Evolutionary conservation across 768 basidiomycete genomes (phyloP).

Genomic region (Pleurotus salmoneostramineus): DNA sequence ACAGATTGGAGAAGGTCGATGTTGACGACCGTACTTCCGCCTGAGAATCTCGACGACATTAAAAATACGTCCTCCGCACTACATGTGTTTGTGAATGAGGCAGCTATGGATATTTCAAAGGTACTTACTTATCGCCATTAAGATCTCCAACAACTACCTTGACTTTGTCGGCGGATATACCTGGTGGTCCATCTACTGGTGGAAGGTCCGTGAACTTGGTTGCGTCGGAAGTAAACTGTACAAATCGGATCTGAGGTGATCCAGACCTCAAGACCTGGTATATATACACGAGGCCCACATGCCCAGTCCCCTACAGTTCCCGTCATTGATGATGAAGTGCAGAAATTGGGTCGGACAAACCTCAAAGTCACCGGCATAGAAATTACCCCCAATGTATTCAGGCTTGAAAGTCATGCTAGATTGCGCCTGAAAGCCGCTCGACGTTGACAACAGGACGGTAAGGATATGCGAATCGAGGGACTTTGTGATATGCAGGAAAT

Average conservation of each 20-base stretch:
- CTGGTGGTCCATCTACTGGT: background rate
- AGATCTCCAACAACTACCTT: slow-evolving; percentile 1
- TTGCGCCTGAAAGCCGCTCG: background rate
- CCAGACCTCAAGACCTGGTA: background rate
- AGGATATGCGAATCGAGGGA: background rate
- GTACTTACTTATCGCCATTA: background rate
- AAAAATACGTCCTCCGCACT: background rate
- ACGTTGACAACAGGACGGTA: background rate
- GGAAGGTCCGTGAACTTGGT: background rate
- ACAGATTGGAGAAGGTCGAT: background rate
- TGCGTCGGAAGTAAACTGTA: background rate
- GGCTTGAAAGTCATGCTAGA: background rate
- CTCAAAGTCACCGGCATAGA: slow-evolving; percentile 3
- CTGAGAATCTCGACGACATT: background rate
- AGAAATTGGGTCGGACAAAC: background rate
- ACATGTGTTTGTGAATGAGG: no score
- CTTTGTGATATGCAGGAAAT: background rate
- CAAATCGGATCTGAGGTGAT: background rate
- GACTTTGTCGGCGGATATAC: background rate
- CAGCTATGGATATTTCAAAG: no score
- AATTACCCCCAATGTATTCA: background rate
- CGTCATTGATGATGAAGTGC: background rate
- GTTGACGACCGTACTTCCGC: background rate
- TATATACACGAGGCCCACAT: background rate
- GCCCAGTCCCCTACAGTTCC: background rate